Conservation (phyloP, 192 early-diverging fungal genomes). For the Allomyces macrogynus region DNA sequence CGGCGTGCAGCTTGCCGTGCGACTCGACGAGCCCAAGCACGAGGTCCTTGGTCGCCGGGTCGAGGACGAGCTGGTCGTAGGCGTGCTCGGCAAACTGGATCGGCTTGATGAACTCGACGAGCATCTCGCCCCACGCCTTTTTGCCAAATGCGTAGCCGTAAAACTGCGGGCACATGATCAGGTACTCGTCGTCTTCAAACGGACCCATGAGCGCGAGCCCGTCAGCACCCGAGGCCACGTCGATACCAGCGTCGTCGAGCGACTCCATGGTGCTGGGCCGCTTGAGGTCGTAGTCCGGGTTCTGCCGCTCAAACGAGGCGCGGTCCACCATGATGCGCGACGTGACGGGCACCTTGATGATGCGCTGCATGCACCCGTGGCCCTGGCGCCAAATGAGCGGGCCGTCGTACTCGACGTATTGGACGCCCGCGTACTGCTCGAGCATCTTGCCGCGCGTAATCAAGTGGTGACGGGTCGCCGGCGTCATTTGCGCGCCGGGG, state of each 20-base stretch:
- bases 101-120: too few species aligned
- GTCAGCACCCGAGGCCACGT: too few species aligned
- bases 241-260: too few species aligned
- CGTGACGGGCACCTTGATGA: conserved; percentile 1
- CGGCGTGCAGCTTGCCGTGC: conserved; percentile 7
- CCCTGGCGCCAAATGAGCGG: conserved; percentile 1
- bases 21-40: conserved; percentile 2
- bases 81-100: too few species aligned
- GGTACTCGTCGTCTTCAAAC: too few species aligned
- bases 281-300: conserved; percentile 1
- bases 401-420: conserved; percentile 2
- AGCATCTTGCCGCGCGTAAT: conserved; percentile 4
- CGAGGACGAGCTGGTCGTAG: conserved; percentile 11
- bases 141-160: too few species aligned
- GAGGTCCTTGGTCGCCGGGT: conserved; percentile 12
- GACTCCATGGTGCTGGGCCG: background rate
- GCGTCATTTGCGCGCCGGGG: background rate
- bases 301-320: too few species aligned
- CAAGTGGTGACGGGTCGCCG: background rate
- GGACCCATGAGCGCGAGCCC: too few species aligned
- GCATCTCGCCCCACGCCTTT: too few species aligned
- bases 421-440: conserved; percentile 4
- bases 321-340: too few species aligned
- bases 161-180: too few species aligned
- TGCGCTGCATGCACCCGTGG: conserved; percentile 1